Evolutionary conservation across 2,329 filamentous ascomycete genomes (phyloP).

Genomic region (Diplocarpon mali): DNA sequence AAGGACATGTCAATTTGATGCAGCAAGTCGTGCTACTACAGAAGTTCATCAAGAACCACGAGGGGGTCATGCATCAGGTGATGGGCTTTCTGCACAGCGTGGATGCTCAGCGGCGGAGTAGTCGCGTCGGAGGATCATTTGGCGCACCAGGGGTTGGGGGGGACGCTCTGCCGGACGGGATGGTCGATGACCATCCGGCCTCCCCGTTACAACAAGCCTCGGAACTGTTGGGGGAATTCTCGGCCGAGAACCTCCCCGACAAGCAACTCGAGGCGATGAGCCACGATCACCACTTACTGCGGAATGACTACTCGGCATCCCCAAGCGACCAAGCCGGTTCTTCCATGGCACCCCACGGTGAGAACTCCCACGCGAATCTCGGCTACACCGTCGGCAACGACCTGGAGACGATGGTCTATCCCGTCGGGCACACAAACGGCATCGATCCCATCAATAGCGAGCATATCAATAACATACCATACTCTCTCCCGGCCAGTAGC

Average conservation of each 20-base stretch:
- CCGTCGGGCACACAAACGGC: conserved; percentile 79
- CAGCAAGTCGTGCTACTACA: conserved; percentile 51
- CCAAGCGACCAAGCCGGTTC: conserved; percentile 21
- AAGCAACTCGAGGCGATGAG: conserved; percentile 55
- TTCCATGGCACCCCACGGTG: conserved; percentile 31
- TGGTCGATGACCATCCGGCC: conserved; percentile 47
- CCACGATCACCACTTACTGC: conserved; percentile 24
- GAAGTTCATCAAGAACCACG: conserved; percentile 55
- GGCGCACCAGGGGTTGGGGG: conserved; percentile 32
- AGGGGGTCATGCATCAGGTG: conserved; percentile 59
- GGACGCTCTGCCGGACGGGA: conserved; percentile 19
- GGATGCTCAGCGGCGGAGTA: conserved; percentile 53
- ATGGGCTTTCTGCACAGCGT: conserved; percentile 57
- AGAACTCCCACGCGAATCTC: conserved; percentile 35
- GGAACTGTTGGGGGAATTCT: conserved; percentile 54
- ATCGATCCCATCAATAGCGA: conserved; percentile 93
- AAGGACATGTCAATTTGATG: conserved; percentile 50
- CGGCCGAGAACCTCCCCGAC: conserved; percentile 53
- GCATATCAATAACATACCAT: conserved; percentile 89
- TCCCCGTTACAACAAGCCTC: conserved; percentile 58
- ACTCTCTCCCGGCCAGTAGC: conserved; percentile 59
- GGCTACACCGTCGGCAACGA: conserved; percentile 38
- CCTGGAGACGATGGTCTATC: conserved; percentile 70
- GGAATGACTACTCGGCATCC: conserved; percentile 25
- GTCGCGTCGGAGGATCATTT: conserved; percentile 33